Conservation (phyloP, 768 basidiomycete genomes). For the Lyophyllum decastes region DNA sequence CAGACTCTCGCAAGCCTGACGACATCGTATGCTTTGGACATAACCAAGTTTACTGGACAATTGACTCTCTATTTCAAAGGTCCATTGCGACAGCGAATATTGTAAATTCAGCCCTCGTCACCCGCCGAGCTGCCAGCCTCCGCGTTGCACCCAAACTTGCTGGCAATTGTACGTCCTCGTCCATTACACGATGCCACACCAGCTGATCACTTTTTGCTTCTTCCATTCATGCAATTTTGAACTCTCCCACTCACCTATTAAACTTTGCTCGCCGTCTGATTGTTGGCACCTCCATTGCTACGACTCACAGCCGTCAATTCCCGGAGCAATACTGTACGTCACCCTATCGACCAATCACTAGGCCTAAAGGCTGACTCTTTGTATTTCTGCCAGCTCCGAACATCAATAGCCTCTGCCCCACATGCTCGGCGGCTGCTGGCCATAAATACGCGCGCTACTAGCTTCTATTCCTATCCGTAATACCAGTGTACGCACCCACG, state of each 20-base stretch:
- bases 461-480: neutral
- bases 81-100: constrained; percentile 41
- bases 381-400: constrained; percentile 37
- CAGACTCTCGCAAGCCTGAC: constrained; percentile 18
- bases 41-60: constrained; percentile 17
- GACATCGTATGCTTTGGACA: constrained; percentile 21
- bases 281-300: neutral
- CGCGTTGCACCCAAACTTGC: constrained; percentile 40
- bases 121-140: constrained; percentile 40
- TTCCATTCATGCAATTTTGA: constrained; percentile 1
- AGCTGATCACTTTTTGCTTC: neutral
- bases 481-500: neutral
- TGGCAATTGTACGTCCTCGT: constrained; percentile 44
- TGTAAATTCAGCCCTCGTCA: constrained; percentile 59
- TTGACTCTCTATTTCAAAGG: constrained; percentile 29
- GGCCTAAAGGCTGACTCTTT: neutral
- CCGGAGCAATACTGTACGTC: constrained; percentile 49
- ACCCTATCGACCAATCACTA: neutral
- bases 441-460: constrained; percentile 4
- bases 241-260: neutral
- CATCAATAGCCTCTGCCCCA: constrained; percentile 42
- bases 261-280: neutral
- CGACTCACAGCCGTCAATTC: constrained; percentile 36
- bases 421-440: constrained; percentile 28
- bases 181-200: neutral